Conservation (phyloP, 345 rosid species). For the Fremontodendron californicum region DNA sequence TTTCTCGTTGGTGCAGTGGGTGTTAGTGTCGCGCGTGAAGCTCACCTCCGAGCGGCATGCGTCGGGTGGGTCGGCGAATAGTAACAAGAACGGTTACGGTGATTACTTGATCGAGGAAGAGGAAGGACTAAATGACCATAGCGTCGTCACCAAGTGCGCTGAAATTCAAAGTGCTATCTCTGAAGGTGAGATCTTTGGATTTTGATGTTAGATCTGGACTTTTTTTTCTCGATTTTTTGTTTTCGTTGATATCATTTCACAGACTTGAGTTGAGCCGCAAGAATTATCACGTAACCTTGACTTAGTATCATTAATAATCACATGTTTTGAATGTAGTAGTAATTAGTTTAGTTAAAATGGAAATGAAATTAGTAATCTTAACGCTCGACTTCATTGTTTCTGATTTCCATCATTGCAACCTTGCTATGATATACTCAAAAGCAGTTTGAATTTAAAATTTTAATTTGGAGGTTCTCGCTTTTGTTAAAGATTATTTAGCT, state of each 20-base stretch:
- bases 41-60: conserved; percentile 28
- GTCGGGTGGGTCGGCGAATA: neutral
- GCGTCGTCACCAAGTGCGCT: conserved; percentile 60
- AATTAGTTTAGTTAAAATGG: neutral
- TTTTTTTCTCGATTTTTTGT: neutral
- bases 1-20: conserved; percentile 71
- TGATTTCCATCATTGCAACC: neutral
- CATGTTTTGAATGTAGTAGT: neutral
- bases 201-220: neutral
- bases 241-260: neutral
- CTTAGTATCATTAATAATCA: neutral
- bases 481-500: no score
- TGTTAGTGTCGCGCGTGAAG: conserved; percentile 56
- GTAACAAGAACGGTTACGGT: conserved; percentile 46
- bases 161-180: conserved; percentile 82
- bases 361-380: neutral
- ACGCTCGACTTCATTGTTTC: neutral
- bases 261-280: neutral
- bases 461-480: neutral
- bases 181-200: conserved; percentile 43
- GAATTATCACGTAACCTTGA: neutral
- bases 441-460: no score
- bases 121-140: conserved; percentile 62
- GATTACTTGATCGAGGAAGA: conserved; percentile 76
- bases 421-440: neutral